Percentiles rank a stretch among this genome's conserved stretches.
phyloP scores from a whole-genome alignment of 352 stramenopile genomes.

The Pythium oligandrum region DNA sequence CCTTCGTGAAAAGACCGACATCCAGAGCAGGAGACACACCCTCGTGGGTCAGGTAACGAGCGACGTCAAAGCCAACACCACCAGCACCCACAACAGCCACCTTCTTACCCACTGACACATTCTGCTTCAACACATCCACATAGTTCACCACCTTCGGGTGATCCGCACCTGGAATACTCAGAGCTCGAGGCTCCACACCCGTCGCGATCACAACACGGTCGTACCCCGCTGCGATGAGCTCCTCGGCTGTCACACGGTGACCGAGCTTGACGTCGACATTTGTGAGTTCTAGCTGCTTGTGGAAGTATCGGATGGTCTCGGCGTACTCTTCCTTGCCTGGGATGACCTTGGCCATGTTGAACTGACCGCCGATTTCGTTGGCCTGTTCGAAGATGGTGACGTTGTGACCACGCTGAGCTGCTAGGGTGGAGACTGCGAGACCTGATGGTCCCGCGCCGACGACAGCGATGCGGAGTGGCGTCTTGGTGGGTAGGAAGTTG shows the following conservation, averaged over 20 bases:
- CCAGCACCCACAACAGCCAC: conserved; percentile 96
- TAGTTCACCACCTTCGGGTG: conserved; percentile 92
- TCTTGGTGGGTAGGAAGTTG: conserved; percentile 50
- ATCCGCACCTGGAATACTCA: conserved; percentile 87
- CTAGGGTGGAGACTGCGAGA: conserved; percentile 86
- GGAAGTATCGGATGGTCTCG: conserved; percentile 96
- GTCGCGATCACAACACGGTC: conserved; percentile 95
- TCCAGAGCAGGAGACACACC: conserved; percentile 61
- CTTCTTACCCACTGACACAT: conserved; percentile 84
- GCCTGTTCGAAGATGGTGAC: conserved; percentile 93
- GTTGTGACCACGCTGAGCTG: conserved; percentile 87
- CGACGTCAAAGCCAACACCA: conserved; percentile 97
- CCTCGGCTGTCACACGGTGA: conserved; percentile 36
- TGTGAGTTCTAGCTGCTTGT: conserved; percentile 81
- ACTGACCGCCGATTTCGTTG: conserved; percentile 90
- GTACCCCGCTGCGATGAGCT: conserved; percentile 51
- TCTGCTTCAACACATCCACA: conserved; percentile 92
- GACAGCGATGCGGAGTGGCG: conserved; percentile 67
- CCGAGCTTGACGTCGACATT: conserved; percentile 82
- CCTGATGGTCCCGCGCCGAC: conserved; percentile 93
- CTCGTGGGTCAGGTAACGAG: conserved; percentile 91
- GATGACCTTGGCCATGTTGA: conserved; percentile 96
- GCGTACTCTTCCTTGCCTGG: conserved; percentile 98
- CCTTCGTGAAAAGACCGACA: conserved; percentile 84
- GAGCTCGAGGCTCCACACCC: conserved; percentile 86